phyloP scores from a whole-genome alignment of 768 basidiomycete species.

The Xerocomus brunneocitrinus region DNA sequence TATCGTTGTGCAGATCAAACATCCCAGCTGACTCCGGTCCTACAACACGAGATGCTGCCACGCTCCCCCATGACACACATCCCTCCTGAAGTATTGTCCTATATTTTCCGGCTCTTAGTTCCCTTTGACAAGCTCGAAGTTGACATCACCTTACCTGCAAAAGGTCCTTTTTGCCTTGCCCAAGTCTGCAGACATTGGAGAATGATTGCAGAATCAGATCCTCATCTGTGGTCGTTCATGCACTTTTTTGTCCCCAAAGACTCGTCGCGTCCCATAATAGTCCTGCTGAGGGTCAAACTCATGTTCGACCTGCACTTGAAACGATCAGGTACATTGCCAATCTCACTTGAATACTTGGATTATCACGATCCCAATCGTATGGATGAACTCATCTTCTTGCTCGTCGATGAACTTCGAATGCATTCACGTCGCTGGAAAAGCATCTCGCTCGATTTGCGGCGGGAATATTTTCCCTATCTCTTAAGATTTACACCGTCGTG shows the following conservation, averaged over 20 bases:
- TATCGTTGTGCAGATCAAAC: no score
- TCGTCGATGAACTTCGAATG: constrained; percentile 7
- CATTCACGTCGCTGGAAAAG: constrained; percentile 14
- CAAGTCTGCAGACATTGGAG: constrained; percentile 21
- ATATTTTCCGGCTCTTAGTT: constrained; percentile 7
- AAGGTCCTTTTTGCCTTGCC: constrained; percentile 2
- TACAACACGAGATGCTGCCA: no score
- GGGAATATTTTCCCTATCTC: constrained; percentile 4
- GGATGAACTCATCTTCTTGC: not conserved
- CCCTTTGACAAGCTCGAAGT: not conserved
- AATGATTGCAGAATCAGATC: not conserved
- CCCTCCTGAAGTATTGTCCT: constrained; percentile 34
- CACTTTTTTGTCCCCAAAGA: constrained; percentile 11
- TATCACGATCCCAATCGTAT: constrained; percentile 2
- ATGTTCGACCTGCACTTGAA: not conserved
- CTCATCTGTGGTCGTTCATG: not conserved
- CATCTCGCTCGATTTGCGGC: constrained; percentile 4
- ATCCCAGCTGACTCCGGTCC: no score
- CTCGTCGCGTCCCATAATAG: not conserved
- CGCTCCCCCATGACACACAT: constrained; percentile 3
- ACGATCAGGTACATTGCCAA: not conserved
- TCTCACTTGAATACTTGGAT: constrained; percentile 16
- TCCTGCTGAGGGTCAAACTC: not conserved
- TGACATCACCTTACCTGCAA: not conserved
- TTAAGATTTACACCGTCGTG: not conserved